Evolutionary conservation across 495 filamentous ascomycete species (phyloP), one percentile per base, ranked within the genome.

Genomic region (Parathielavia hyrcaniae): DNA sequence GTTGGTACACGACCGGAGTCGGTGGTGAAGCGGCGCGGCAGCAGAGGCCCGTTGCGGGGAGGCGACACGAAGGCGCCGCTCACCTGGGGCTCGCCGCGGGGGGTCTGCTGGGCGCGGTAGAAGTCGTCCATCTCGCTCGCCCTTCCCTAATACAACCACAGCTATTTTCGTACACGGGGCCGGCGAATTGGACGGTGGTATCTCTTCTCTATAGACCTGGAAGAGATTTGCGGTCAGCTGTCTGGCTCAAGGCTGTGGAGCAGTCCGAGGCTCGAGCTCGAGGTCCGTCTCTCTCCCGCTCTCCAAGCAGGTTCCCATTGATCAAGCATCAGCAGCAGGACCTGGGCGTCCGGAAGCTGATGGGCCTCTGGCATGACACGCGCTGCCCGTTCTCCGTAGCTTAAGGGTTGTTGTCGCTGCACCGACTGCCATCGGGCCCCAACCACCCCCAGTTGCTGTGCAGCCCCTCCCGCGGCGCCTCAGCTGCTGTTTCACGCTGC

Each of bases 1-100:
- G 86, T 88, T 61, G 89, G 87, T 71, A 95, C 77, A 73, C 87
- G 88, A 66, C 90, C 88, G 55, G 89, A 87, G 65, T 93, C 89
- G 30, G 90, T 93, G 55, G 93, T 98, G 77, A 97, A 97, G 59
- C 93, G 86, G 71, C 93, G 87, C 72, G 91, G 89, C 61, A 82
- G 81, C 58, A 76, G 74, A 64, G 78, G 78, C 82, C 81, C 64
- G 78, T 79, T 63, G 83, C 85, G 83, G 54, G 83, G 82, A 48
- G 89, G 82, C 60, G 87, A 81, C 54, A 80, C 84, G 72, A 90
- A 84, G 50, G 63, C 45, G 40, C 83, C 83, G 54, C 81, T 81
- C 67, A 87, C 88, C 53, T 83, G 78, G 57, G 81, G 76, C 63
- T 92, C 87, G 68, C 81, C 83, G 52, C 83, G 79, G 32, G 86